Evolutionary conservation across 1,284 basidiomycete species (phyloP).

Genomic region (Prillingera fragicola): DNA sequence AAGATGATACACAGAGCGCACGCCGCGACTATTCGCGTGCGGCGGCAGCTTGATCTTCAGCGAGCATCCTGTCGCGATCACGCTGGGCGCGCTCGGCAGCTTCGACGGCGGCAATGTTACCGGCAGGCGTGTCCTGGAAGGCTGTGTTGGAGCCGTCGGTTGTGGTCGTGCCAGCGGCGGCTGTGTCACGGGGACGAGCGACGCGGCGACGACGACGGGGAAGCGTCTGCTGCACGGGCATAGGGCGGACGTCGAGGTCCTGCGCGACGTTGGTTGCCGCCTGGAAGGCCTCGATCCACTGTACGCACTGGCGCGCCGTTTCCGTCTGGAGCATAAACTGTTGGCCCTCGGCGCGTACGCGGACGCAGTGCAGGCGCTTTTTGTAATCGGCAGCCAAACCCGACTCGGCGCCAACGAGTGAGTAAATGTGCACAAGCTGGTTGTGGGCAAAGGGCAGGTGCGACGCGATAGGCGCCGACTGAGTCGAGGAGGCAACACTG

Average conservation of each 20-base stretch:
- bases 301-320: constrained; percentile 77
- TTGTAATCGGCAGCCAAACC: constrained; percentile 91
- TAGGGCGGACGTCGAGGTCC: constrained; percentile 81
- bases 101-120: constrained; percentile 36
- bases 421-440: constrained; percentile 58
- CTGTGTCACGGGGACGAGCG: constrained; percentile 14
- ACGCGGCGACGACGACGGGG: constrained; percentile 50
- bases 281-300: constrained; percentile 95
- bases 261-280: constrained; percentile 87
- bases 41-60: constrained; percentile 46
- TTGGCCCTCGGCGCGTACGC: constrained; percentile 86
- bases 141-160: not conserved
- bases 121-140: constrained; percentile 32
- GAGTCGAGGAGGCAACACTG: constrained; percentile 14
- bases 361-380: constrained; percentile 92
- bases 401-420: constrained; percentile 83
- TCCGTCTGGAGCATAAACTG: constrained; percentile 92
- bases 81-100: constrained; percentile 28
- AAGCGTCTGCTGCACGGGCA: constrained; percentile 67
- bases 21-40: no score
- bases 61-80: constrained; percentile 44
- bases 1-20: no score
- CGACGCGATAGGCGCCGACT: constrained; percentile 19
- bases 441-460: constrained; percentile 47
- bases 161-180: constrained; percentile 4